phyloP scores from a whole-genome alignment of 2,329 filamentous ascomycete genomes.

The Aureobasidium pullulans region DNA sequence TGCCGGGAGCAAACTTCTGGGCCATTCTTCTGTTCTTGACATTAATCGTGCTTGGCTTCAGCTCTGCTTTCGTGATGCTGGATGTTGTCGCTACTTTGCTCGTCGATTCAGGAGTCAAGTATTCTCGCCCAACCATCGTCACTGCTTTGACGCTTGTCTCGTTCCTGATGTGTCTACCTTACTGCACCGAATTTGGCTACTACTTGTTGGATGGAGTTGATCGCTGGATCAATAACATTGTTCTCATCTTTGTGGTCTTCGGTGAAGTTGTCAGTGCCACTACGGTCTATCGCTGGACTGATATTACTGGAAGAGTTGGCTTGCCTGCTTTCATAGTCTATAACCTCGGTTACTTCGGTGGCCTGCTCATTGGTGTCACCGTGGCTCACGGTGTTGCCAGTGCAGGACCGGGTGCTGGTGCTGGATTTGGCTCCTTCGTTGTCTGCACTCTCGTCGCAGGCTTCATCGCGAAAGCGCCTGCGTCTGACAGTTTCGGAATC shows the following conservation, averaged over 20 bases:
- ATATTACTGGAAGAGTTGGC: conserved; percentile 40
- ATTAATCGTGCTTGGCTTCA: conserved; percentile 51
- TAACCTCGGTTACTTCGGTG: conserved; percentile 48
- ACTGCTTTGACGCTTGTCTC: conserved; percentile 43
- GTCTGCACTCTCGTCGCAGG: conserved; percentile 32
- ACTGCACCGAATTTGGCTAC: conserved; percentile 52
- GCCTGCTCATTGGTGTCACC: conserved; percentile 45
- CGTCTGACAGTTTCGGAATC: background rate
- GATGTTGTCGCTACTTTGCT: conserved; percentile 49
- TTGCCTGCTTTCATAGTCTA: conserved; percentile 38
- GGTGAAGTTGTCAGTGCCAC: conserved; percentile 46
- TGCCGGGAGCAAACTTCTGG: conserved; percentile 53
- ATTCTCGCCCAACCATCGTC: conserved; percentile 42
- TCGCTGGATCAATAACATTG: conserved; percentile 49
- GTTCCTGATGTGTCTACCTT: conserved; percentile 49
- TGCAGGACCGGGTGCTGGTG: conserved; percentile 24
- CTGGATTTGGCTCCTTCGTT: conserved; percentile 48
- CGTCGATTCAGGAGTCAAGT: conserved; percentile 45
- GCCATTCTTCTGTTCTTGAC: conserved; percentile 53
- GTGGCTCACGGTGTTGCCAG: conserved; percentile 37
- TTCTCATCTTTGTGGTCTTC: conserved; percentile 49
- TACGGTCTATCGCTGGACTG: conserved; percentile 46
- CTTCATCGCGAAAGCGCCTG: background rate
- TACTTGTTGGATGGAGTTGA: conserved; percentile 50
- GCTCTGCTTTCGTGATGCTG: conserved; percentile 53